Evolutionary conservation across 495 filamentous ascomycete genomes (phyloP).

Genomic region (Lasiosphaeria miniovina): DNA sequence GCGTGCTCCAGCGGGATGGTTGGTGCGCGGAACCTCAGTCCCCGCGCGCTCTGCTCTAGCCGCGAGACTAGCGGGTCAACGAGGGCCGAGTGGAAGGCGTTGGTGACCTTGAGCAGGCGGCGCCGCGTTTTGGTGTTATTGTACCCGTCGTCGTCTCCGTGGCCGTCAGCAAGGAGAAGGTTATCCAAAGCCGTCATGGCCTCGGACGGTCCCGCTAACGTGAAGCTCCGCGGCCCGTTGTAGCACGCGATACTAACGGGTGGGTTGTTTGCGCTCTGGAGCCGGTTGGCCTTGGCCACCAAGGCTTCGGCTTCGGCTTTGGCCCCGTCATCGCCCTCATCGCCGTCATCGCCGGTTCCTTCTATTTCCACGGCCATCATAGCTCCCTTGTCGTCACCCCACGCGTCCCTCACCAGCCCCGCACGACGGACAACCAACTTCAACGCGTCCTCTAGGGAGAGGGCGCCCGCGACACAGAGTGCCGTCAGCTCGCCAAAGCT

Average conservation of each 20-base stretch:
- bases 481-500: constrained; percentile 55
- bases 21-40: constrained; percentile 18
- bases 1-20: constrained; percentile 20
- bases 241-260: constrained; percentile 46
- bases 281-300: constrained; percentile 5
- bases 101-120: constrained; percentile 39
- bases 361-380: constrained; percentile 50
- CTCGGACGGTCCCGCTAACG: constrained; percentile 28
- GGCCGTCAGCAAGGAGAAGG: constrained; percentile 24
- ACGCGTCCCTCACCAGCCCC: constrained; percentile 31
- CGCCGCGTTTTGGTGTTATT: too few relatives aligned
- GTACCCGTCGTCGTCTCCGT: constrained; percentile 24
- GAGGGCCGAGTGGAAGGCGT: constrained; percentile 52
- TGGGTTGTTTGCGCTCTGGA: neutral
- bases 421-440: constrained; percentile 42
- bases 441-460: constrained; percentile 39
- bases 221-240: constrained; percentile 40
- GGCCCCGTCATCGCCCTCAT: neutral
- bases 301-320: constrained; percentile 17
- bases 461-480: constrained; percentile 37
- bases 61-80: constrained; percentile 37
- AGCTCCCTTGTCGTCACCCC: constrained; percentile 41
- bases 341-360: too few relatives aligned
- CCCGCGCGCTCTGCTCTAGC: constrained; percentile 18
- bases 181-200: constrained; percentile 30